These are phyloP conservation scores for Thelonectria olida DNA, from an alignment of 2,329 filamentous ascomycete genomes.

Conservation along the genomic window DNA sequence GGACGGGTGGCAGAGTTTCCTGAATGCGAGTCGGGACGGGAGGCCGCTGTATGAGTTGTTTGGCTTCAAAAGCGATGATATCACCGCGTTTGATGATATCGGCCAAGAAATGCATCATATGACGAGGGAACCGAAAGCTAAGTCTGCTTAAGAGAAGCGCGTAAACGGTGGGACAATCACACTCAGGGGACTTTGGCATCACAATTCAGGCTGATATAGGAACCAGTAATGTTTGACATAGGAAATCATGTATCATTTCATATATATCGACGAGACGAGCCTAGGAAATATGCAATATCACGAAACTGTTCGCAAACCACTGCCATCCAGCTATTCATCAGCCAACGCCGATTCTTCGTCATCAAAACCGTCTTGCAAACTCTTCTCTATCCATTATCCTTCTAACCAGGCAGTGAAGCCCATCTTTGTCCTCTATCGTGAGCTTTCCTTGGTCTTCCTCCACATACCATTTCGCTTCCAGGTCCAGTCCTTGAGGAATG, in stretches of 20 bases:
- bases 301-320: slow-evolving; percentile 24
- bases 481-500: slow-evolving; percentile 70
- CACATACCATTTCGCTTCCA: slow-evolving; percentile 64
- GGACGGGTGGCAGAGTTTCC: slow-evolving; percentile 40
- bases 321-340: slow-evolving; percentile 16
- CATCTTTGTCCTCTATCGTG: slow-evolving; percentile 28
- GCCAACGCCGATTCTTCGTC: slow-evolving; percentile 34
- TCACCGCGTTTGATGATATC: slow-evolving; percentile 31
- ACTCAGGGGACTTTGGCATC: too few relatives aligned
- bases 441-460: slow-evolving; percentile 43
- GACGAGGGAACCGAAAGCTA: slow-evolving; percentile 32
- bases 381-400: slow-evolving; percentile 22
- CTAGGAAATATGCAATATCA: slow-evolving; percentile 26
- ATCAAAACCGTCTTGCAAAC: slow-evolving; percentile 12
- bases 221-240: not conserved
- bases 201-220: not conserved
- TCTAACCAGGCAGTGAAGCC: slow-evolving; percentile 7
- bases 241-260: slow-evolving; percentile 23
- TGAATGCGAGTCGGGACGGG: slow-evolving; percentile 41
- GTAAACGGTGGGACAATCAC: too few relatives aligned
- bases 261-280: slow-evolving; percentile 23
- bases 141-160: not conserved
- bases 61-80: slow-evolving; percentile 39
- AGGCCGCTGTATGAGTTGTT: slow-evolving; percentile 41
- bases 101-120: slow-evolving; percentile 43